phyloP scores from a whole-genome alignment of 495 filamentous ascomycete species.

The Daldinia caldariorum region DNA sequence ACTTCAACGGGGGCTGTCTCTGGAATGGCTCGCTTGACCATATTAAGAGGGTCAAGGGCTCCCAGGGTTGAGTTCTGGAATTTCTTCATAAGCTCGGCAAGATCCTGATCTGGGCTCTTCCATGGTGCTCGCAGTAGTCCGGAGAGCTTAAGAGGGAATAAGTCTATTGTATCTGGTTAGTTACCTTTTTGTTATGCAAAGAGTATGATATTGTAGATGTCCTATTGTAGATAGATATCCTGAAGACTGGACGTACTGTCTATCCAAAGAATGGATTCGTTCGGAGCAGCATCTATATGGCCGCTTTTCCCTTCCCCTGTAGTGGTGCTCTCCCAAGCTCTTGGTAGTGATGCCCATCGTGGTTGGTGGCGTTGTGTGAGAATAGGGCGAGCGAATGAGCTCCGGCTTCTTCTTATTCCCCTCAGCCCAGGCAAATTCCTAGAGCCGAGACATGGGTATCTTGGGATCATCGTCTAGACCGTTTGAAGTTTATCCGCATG shows the following conservation, averaged over 20 bases:
- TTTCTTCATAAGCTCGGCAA: conserved; percentile 69
- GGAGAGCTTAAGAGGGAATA: conserved; percentile 82
- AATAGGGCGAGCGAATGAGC: conserved; percentile 27
- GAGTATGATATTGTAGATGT: background rate
- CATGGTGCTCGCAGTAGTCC: conserved; percentile 71
- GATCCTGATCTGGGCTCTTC: conserved; percentile 58
- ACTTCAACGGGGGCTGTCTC: conserved; percentile 68
- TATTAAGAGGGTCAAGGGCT: conserved; percentile 68
- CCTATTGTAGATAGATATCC: too few relatives aligned
- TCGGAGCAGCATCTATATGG: conserved; percentile 74
- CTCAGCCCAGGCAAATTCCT: conserved; percentile 48
- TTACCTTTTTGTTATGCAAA: conserved; percentile 22
- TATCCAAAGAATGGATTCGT: conserved; percentile 87
- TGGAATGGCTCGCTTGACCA: conserved; percentile 72
- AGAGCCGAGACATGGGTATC: conserved; percentile 48
- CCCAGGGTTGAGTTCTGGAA: conserved; percentile 68
- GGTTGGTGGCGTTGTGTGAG: conserved; percentile 31
- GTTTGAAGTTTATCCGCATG: conserved; percentile 27
- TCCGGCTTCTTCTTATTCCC: conserved; percentile 38
- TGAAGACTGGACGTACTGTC: conserved; percentile 67
- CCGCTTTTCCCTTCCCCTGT: conserved; percentile 69
- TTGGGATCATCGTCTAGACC: conserved; percentile 35
- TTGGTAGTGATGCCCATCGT: conserved; percentile 32
- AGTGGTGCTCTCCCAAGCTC: conserved; percentile 55
- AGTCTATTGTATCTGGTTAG: conserved; percentile 62